Base-by-base conservation (phyloP, 176 grass and related monocot species). In the Neostapfia colusana region DNA sequence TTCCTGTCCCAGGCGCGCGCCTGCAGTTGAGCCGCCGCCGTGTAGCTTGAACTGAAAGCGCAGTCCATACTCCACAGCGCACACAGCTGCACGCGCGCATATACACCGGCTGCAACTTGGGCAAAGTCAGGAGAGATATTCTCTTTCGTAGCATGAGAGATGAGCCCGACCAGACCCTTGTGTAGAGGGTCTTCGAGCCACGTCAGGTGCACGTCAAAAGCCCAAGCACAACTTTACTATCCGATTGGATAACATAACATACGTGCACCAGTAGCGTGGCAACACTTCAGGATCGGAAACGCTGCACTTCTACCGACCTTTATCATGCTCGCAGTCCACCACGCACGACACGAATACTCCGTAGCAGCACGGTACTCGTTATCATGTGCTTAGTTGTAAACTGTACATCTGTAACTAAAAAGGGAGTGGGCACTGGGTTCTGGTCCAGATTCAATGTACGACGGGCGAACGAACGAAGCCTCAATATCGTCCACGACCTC, bases 401-500 rank as follows among this genome's bases (percentile, higher is more conserved):
- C 43, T 45, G 43, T n/a, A n/a, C n/a, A n/a, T n/a, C n/a, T n/a
- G n/a, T n/a, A n/a, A n/a, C n/a, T 45, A 10, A 14, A 17, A 49
- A 2, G 44, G 15, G 44, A 46, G 44, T 46, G 44, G 15, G 12
- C 46, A 49, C 11, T 45, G 46, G 57, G 20, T n/a, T n/a, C 20
- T 2, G 21, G 75, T 84, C 82, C 1, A 26, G 75, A 7, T 84
- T 72, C 82, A 35, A 79, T 39, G 75, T 23, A 72, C 9, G 8
- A n/a, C n/a, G n/a, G n/a, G n/a, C n/a, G n/a, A n/a, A n/a, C n/a
- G n/a, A n/a, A n/a, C n/a, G n/a, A n/a, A n/a, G n/a, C n/a, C n/a
- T n/a, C n/a, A n/a, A n/a, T n/a, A n/a, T n/a, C n/a, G n/a, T n/a
- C n/a, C n/a, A n/a, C n/a, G n/a, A n/a, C n/a, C 16, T 50, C 48